Conservation (phyloP, 805 yeast species). For the Wickerhamiella kurtzmanii region DNA sequence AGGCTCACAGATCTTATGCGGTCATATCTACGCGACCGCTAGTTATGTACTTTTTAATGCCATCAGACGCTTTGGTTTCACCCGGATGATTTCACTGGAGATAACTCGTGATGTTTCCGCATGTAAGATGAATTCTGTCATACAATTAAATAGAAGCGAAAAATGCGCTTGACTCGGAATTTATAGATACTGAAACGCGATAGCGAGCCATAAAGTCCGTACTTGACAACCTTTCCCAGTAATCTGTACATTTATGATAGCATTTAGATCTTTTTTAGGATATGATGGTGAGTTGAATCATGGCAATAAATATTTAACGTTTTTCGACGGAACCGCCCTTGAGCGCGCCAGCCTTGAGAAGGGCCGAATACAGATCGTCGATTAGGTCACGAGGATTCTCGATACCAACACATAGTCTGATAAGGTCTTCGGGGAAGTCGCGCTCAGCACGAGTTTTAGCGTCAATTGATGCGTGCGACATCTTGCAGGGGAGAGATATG, state of each 20-base stretch:
- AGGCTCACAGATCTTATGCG: conserved; percentile 75
- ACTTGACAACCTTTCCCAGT: no score
- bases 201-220: no score
- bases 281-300: no score
- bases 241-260: no score
- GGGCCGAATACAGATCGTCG: conserved; percentile 62
- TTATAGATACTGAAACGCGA: no score
- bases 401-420: conserved; percentile 83
- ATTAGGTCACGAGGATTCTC: conserved; percentile 72
- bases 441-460: conserved; percentile 75
- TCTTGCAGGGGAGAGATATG: conserved; percentile 85
- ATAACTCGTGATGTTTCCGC: no score
- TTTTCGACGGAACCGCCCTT: not conserved
- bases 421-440: conserved; percentile 82
- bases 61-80: no score
- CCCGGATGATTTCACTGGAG: no score
- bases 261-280: no score
- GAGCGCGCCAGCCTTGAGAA: conserved; percentile 42
- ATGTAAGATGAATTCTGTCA: no score
- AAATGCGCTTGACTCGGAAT: no score
- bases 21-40: conserved; percentile 43
- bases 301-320: not conserved
- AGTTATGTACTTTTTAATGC: not conserved
- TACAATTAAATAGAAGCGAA: no score
- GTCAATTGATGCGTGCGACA: conserved; percentile 96